phyloP scores from a whole-genome alignment of 2,329 filamentous ascomycete species.

The Arthroderma uncinatum region DNA sequence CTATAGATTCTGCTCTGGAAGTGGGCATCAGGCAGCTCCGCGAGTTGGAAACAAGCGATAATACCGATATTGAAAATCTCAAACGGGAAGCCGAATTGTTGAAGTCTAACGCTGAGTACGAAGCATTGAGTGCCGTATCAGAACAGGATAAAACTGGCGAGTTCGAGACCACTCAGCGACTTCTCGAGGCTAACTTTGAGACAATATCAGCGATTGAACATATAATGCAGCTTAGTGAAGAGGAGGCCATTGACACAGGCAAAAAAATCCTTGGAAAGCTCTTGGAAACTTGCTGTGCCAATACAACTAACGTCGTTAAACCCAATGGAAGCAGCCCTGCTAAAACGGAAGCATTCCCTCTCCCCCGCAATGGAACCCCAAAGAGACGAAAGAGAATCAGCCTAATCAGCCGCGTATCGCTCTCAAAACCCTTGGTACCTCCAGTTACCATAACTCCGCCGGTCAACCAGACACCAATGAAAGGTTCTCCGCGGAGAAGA shows the following conservation, averaged over 20 bases:
- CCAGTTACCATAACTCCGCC: slow-evolving; percentile 8
- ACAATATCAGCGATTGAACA: slow-evolving; percentile 73
- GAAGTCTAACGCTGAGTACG: slow-evolving; percentile 69
- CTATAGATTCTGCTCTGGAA: slow-evolving; percentile 75
- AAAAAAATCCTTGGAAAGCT: slow-evolving; percentile 66
- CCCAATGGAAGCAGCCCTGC: slow-evolving; percentile 58
- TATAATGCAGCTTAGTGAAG: slow-evolving; percentile 70
- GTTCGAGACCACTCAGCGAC: slow-evolving; percentile 63
- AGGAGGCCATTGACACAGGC: slow-evolving; percentile 69
- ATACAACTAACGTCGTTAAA: slow-evolving; percentile 75
- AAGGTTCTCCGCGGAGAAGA: slow-evolving; percentile 68
- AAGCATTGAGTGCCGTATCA: slow-evolving; percentile 62
- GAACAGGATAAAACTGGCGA: slow-evolving; percentile 79
- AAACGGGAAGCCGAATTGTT: slow-evolving; percentile 75
- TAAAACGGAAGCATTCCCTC: slow-evolving; percentile 51
- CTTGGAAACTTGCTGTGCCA: slow-evolving; percentile 61
- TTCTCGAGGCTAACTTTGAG: slow-evolving; percentile 85
- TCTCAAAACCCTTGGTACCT: slow-evolving; percentile 8
- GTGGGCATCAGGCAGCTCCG: slow-evolving; percentile 71
- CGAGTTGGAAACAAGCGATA: slow-evolving; percentile 55
- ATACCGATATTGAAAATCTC: slow-evolving; percentile 58
- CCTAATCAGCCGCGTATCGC: slow-evolving; percentile 20
- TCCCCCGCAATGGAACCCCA: slow-evolving; percentile 61
- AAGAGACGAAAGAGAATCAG: slow-evolving; percentile 54
- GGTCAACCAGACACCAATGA: slow-evolving; percentile 51